A percentile compares a stretch with the other conserved stretches of the same genome.
Conservation (phyloP, 305 asterid genomes). For the Plantago coronopus region DNA sequence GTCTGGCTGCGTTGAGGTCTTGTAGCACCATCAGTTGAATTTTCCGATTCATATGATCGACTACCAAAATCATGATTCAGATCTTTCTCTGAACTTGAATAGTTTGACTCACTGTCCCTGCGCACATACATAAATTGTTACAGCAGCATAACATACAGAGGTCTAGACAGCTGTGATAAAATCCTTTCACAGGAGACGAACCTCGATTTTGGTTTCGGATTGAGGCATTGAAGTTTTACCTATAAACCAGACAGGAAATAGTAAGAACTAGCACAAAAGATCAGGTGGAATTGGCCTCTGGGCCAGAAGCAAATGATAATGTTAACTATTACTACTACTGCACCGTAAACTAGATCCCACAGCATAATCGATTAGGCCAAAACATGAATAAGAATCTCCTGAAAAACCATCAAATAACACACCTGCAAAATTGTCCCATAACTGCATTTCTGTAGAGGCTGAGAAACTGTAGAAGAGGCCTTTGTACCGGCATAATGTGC, state of each 20-base stretch:
- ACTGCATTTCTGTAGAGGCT: constrained; percentile 68
- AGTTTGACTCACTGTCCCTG: constrained; percentile 52
- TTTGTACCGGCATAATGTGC: constrained; percentile 50
- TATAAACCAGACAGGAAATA: constrained; percentile 28
- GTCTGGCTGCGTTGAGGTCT: constrained; percentile 30
- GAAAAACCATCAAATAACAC: constrained; percentile 11
- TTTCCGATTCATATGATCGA: constrained; percentile 33
- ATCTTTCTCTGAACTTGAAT: constrained; percentile 37
- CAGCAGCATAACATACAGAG: constrained; percentile 19
- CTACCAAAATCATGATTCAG: constrained; percentile 29
- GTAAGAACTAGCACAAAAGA: constrained; percentile 12
- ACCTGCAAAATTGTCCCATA: constrained; percentile 76
- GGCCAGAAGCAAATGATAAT: neutral
- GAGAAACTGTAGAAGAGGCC: constrained; percentile 51
- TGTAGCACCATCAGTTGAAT: constrained; percentile 31
- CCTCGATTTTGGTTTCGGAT: constrained; percentile 57
- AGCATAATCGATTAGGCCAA: neutral
- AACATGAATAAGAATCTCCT: neutral
- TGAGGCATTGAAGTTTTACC: constrained; percentile 72
- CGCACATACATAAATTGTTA: constrained; percentile 23
- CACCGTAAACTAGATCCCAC: constrained; percentile 1
- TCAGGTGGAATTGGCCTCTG: neutral
- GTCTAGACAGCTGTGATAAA: constrained; percentile 11
- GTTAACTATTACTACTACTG: neutral
- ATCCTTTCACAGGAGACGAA: constrained; percentile 25